Evolutionary conservation across 1,139 yeast species (phyloP).

Genomic region (Zhuliangozyma parablackwelliae): DNA sequence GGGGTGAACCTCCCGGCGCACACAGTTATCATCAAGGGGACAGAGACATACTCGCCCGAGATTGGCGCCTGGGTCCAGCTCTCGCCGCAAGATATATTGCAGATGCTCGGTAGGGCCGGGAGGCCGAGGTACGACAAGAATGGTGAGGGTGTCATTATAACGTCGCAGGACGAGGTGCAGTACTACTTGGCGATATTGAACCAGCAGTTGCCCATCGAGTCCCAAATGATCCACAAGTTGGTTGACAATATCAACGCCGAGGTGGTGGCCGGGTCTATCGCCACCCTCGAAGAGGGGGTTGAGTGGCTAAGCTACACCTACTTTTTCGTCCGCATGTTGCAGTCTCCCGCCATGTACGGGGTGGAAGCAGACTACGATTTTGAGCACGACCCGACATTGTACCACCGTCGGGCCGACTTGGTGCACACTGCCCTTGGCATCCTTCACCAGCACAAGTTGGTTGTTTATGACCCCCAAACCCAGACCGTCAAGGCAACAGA

Average conservation of each 20-base stretch:
- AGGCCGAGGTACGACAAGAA: constrained; percentile 88
- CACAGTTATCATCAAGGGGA: constrained; percentile 91
- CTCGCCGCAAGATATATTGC: constrained; percentile 90
- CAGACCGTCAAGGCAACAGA: constrained; percentile 59
- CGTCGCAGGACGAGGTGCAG: constrained; percentile 80
- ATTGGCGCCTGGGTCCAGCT: constrained; percentile 84
- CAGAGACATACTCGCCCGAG: constrained; percentile 90
- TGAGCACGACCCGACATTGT: constrained; percentile 35
- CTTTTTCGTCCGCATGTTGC: constrained; percentile 73
- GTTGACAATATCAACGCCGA: constrained; percentile 86
- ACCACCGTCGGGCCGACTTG: constrained; percentile 58
- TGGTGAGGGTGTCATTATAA: constrained; percentile 93
- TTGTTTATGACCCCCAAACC: constrained; percentile 50
- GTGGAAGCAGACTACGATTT: constrained; percentile 62
- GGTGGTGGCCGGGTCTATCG: constrained; percentile 67
- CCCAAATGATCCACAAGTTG: constrained; percentile 68
- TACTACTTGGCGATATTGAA: constrained; percentile 85
- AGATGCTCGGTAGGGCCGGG: constrained; percentile 97
- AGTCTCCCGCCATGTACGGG: constrained; percentile 68
- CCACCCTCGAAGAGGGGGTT: constrained; percentile 59
- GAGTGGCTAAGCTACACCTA: constrained; percentile 81
- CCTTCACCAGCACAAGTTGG: constrained; percentile 51
- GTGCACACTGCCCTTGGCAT: constrained; percentile 70
- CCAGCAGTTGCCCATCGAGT: constrained; percentile 89
- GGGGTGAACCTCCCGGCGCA: constrained; percentile 98